phyloP scores from a whole-genome alignment of 1,284 basidiomycete species.

The Austroboletus novae-zelandiae region DNA sequence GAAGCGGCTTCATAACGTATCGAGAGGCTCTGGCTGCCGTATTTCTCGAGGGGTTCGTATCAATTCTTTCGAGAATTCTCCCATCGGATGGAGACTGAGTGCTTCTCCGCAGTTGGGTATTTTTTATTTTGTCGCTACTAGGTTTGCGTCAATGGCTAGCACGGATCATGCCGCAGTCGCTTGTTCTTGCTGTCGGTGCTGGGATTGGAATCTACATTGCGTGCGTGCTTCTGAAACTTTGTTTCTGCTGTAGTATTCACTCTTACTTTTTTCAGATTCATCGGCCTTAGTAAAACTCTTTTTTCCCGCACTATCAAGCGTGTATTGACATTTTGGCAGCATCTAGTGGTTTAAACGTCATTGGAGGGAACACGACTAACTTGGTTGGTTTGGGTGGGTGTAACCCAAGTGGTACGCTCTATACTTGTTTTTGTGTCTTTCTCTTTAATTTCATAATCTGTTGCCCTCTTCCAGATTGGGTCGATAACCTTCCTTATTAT shows the following conservation, averaged over 20 bases:
- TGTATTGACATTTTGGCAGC: conserved; percentile 36
- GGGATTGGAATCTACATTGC: conserved; percentile 88
- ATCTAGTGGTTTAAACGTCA: conserved; percentile 68
- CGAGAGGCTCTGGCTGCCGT: conserved; percentile 84
- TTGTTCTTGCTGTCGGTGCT: conserved; percentile 81
- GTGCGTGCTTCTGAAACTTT: conserved; percentile 35
- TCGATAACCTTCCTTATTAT: conserved; percentile 49
- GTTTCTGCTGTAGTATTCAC: conserved; percentile 4
- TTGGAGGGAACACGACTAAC: conserved; percentile 73
- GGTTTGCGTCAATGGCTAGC: conserved; percentile 91
- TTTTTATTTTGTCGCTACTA: conserved; percentile 78
- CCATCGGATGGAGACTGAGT: not conserved
- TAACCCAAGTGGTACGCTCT: conserved; percentile 43
- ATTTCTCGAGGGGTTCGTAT: conserved; percentile 75
- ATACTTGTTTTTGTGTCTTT: not conserved
- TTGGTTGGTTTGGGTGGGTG: conserved; percentile 85
- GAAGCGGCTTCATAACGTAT: conserved; percentile 74
- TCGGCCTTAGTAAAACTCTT: conserved; percentile 47
- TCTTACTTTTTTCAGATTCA: conserved; percentile 46
- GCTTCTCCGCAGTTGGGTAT: conserved; percentile 60
- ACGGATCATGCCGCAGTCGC: conserved; percentile 83
- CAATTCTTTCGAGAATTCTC: not conserved
- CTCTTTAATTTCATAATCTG: not conserved
- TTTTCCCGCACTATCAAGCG: not conserved
- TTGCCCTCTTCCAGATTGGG: conserved; percentile 29